Percentiles rank a stretch among this genome's conserved stretches.
phyloP scores from a whole-genome alignment of 2,329 filamentous ascomycete species.

The Cordyceps sp. region DNA sequence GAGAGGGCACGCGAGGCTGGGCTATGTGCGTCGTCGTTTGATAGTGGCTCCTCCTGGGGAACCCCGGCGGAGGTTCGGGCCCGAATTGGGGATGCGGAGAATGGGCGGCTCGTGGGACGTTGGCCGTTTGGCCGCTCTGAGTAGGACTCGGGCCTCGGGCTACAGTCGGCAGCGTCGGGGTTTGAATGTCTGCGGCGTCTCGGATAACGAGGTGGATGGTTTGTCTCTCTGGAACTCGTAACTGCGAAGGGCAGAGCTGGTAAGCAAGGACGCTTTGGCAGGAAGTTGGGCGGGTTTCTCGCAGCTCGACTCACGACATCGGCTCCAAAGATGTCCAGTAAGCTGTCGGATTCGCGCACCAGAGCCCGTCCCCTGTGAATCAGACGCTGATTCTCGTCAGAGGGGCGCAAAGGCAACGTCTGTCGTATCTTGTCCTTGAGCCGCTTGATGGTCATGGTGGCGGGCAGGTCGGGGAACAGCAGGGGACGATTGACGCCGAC shows the following conservation, averaged over 20 bases:
- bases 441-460: slow-evolving; percentile 35
- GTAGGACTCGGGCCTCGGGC: slow-evolving; percentile 12
- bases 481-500: slow-evolving; percentile 33
- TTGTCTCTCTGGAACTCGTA: slow-evolving; percentile 27
- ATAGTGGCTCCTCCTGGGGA: slow-evolving; percentile 13
- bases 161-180: slow-evolving; percentile 9
- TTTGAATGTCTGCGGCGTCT: slow-evolving; percentile 15
- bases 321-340: slow-evolving; percentile 39
- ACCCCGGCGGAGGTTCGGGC: slow-evolving; percentile 12
- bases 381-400: slow-evolving; percentile 38
- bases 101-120: slow-evolving; percentile 7
- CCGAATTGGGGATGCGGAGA: slow-evolving; percentile 8
- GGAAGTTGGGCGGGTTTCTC: neutral
- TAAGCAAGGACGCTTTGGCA: too few relatives aligned
- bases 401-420: slow-evolving; percentile 28
- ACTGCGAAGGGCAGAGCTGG: slow-evolving; percentile 13
- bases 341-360: slow-evolving; percentile 33
- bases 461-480: slow-evolving; percentile 28
- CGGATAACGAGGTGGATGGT: slow-evolving; percentile 37
- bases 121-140: slow-evolving; percentile 7
- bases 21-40: slow-evolving; percentile 11
- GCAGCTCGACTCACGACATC: slow-evolving; percentile 25
- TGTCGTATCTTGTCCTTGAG: slow-evolving; percentile 42
- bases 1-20: slow-evolving; percentile 15
- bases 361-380: slow-evolving; percentile 44